phyloP scores from a whole-genome alignment of 2,329 filamentous ascomycete genomes.

The Pyrenophora graminea region DNA sequence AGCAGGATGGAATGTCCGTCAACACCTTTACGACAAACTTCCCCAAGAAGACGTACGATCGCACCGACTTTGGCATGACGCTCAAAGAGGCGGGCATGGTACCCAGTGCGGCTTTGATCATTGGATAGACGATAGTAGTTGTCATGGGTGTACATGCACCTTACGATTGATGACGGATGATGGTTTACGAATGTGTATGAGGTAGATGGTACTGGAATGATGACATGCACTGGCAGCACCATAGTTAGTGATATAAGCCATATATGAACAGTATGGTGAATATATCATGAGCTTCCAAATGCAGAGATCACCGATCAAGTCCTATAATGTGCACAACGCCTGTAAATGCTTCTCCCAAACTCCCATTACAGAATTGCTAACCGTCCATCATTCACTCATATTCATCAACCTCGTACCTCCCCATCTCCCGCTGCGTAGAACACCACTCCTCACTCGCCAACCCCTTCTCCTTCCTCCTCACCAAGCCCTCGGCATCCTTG shows the following conservation, averaged over 20 bases:
- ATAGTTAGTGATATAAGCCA: not conserved
- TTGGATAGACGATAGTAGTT: conserved; percentile 48
- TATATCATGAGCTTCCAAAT: not conserved
- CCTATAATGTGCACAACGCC: not conserved
- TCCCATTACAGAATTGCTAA: not conserved
- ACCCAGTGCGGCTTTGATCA: conserved; percentile 86
- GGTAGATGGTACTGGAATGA: not conserved
- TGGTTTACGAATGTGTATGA: not conserved
- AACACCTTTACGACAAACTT: conserved; percentile 84
- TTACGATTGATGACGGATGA: not conserved
- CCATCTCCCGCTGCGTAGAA: conserved; percentile 52
- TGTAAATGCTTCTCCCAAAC: not conserved
- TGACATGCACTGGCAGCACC: too few relatives aligned
- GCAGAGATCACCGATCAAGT: not conserved
- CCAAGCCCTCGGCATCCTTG: conserved; percentile 50
- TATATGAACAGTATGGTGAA: not conserved
- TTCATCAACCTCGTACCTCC: conserved; percentile 47
- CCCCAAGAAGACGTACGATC: conserved; percentile 76
- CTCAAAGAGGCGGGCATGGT: conserved; percentile 89
- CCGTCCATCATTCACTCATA: conserved; percentile 32
- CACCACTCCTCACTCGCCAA: conserved; percentile 56
- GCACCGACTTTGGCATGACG: conserved; percentile 80
- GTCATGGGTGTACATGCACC: not conserved
- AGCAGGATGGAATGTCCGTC: conserved; percentile 72
- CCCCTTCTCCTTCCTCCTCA: conserved; percentile 50